phyloP scores from a whole-genome alignment of 2,329 filamentous ascomycete species.

The Macrophomina phaseolina region DNA sequence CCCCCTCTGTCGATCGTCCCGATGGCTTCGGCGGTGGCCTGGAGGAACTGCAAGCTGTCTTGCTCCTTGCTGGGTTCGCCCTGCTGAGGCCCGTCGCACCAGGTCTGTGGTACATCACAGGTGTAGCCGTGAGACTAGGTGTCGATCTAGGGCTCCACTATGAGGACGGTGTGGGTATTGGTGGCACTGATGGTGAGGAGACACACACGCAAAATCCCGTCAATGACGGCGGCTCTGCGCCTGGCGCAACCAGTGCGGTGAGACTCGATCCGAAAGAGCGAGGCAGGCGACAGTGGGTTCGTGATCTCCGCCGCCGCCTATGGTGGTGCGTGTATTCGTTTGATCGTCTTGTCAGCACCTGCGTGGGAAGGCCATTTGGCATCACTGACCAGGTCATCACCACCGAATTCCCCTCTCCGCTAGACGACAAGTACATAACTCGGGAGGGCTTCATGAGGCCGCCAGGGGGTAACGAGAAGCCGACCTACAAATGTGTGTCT shows the following conservation, averaged over 20 bases:
- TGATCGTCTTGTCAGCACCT: conserved; percentile 92
- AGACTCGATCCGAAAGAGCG: conserved; percentile 62
- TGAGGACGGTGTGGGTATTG: conserved; percentile 78
- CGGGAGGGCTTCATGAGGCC: conserved; percentile 73
- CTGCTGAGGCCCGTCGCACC: conserved; percentile 89
- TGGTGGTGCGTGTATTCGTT: conserved; percentile 99
- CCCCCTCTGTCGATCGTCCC: conserved; percentile 59
- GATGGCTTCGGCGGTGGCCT: conserved; percentile 81
- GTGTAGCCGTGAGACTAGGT: conserved; percentile 86
- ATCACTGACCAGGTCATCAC: conserved; percentile 97
- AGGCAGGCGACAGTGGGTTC: conserved; percentile 77
- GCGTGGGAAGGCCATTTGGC: conserved; percentile 89
- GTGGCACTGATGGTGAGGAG: conserved; percentile 51
- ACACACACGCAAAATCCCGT: conserved; percentile 41
- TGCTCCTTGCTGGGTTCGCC: conserved; percentile 89
- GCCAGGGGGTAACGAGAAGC: conserved; percentile 60
- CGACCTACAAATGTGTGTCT: conserved; percentile 88
- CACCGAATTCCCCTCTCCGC: conserved; percentile 86
- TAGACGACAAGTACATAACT: conserved; percentile 90
- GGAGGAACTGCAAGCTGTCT: conserved; percentile 91
- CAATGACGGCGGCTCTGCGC: conserved; percentile 37
- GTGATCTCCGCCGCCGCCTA: conserved; percentile 82
- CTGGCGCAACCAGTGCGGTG: conserved; percentile 20
- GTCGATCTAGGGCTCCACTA: conserved; percentile 92
- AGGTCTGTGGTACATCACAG: conserved; percentile 96